These are phyloP conservation scores for Fusarium phyllophilum DNA, from an alignment of 2,329 filamentous ascomycete species.

Conservation along the genomic window DNA sequence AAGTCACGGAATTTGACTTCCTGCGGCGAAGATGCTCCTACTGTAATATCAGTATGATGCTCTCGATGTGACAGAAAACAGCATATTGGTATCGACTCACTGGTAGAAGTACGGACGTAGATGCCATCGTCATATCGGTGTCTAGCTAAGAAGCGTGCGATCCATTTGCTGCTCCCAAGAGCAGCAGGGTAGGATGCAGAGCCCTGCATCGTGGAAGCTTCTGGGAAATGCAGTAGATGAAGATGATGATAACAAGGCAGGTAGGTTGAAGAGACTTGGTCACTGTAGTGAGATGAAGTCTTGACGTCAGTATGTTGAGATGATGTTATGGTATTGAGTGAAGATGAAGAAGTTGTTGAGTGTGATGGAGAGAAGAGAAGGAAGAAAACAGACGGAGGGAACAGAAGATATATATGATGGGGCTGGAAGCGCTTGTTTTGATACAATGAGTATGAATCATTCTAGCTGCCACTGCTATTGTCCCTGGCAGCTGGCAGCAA, in stretches of 20 bases:
- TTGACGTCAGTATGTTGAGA: neutral
- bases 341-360: neutral
- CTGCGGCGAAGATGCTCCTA: neutral
- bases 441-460: neutral
- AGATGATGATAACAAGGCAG: neutral
- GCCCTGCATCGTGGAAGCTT: slow-evolving; percentile 5
- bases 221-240: neutral
- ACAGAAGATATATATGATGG: neutral
- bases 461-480: neutral
- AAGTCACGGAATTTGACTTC: slow-evolving; percentile 14
- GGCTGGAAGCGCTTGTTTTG: neutral
- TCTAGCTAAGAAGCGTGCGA: neutral
- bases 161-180: slow-evolving; percentile 19
- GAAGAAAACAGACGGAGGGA: neutral
- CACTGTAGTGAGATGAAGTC: neutral
- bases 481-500: neutral
- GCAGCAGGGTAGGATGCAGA: slow-evolving; percentile 22
- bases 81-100: neutral
- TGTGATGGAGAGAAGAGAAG: neutral
- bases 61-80: neutral
- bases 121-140: neutral
- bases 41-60: neutral
- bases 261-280: neutral
- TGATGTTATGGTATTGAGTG: neutral
- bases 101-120: neutral